Evolutionary conservation across 1,139 yeast genomes (phyloP).

Genomic region (Lodderomyces parapsilosis): DNA sequence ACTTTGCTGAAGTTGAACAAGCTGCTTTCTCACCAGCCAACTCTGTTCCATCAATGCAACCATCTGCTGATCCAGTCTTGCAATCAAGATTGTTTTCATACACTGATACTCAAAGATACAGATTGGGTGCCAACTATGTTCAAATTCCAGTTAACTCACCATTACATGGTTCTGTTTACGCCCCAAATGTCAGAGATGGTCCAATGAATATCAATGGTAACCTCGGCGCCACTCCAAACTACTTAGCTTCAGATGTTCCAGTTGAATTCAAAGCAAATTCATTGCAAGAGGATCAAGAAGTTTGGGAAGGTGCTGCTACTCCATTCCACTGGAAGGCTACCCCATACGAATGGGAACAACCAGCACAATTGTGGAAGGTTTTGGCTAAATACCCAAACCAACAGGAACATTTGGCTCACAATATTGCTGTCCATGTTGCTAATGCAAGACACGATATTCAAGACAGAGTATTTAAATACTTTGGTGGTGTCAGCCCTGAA

Average conservation of each 20-base stretch:
- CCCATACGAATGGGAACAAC: slow-evolving; percentile 71
- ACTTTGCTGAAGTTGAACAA: slow-evolving; percentile 81
- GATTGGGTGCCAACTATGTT: slow-evolving; percentile 66
- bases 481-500: slow-evolving; percentile 66
- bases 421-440: slow-evolving; percentile 72
- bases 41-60: slow-evolving; percentile 80
- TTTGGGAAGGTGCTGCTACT: slow-evolving; percentile 84
- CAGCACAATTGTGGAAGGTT: slow-evolving; percentile 64
- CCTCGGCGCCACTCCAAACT: slow-evolving; percentile 83
- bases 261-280: slow-evolving; percentile 45
- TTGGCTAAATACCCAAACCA: slow-evolving; percentile 75
- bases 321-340: slow-evolving; percentile 86
- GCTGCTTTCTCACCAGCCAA: slow-evolving; percentile 83
- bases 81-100: slow-evolving; percentile 84
- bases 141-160: slow-evolving; percentile 77
- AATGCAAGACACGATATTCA: slow-evolving; percentile 74
- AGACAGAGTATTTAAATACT: slow-evolving; percentile 77
- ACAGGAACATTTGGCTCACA: slow-evolving; percentile 80
- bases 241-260: slow-evolving; percentile 60
- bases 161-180: slow-evolving; percentile 40
- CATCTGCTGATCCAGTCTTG: slow-evolving; percentile 84
- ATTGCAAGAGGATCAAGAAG: slow-evolving; percentile 68
- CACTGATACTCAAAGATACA: slow-evolving; percentile 74
- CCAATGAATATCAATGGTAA: slow-evolving; percentile 81
- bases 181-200: slow-evolving; percentile 85